Percentiles rank a stretch among this genome's conserved stretches.
These are phyloP conservation scores for Aschersonia sp. DNA, from an alignment of 2,329 filamentous ascomycete species.

Conservation along the genomic window DNA sequence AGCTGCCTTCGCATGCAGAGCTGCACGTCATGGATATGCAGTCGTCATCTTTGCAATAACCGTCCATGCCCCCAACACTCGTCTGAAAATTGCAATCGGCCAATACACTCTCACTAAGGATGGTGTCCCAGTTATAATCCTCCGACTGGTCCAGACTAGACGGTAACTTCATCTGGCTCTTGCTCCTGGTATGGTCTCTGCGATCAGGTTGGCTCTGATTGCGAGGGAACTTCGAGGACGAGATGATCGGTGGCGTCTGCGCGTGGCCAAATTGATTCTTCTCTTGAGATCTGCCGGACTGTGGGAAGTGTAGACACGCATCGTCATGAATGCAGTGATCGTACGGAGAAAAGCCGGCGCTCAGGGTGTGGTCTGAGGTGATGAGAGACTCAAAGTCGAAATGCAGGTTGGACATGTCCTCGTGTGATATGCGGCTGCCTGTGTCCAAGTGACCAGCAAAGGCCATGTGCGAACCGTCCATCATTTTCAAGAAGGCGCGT, in stretches of 20 bases:
- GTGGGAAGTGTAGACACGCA: constrained; percentile 13
- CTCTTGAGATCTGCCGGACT: constrained; percentile 5
- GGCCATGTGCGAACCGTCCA: constrained; percentile 10
- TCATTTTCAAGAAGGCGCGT: constrained; percentile 1
- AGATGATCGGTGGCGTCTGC: constrained; percentile 2
- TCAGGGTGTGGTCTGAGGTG: constrained; percentile 10
- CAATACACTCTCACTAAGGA: constrained; percentile 6
- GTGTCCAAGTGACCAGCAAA: constrained; percentile 9
- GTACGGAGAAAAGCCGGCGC: constrained; percentile 12
- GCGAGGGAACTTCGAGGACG: neutral
- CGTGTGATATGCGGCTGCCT: constrained; percentile 11
- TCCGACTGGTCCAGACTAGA: constrained; percentile 3
- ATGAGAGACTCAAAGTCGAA: constrained; percentile 14
- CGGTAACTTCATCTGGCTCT: neutral
- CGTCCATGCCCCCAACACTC: neutral
- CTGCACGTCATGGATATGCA: constrained; percentile 18
- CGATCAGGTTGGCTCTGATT: neutral
- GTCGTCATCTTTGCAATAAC: constrained; percentile 11
- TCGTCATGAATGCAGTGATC: constrained; percentile 16
- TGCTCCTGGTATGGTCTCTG: neutral
- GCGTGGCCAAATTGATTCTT: constrained; percentile 4
- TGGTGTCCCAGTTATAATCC: constrained; percentile 6
- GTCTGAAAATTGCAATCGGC: constrained; percentile 1
- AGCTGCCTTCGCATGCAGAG: constrained; percentile 19
- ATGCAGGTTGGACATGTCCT: constrained; percentile 12